Evolutionary conservation across 345 rosid genomes (phyloP).

Genomic region (Salix udensis): DNA sequence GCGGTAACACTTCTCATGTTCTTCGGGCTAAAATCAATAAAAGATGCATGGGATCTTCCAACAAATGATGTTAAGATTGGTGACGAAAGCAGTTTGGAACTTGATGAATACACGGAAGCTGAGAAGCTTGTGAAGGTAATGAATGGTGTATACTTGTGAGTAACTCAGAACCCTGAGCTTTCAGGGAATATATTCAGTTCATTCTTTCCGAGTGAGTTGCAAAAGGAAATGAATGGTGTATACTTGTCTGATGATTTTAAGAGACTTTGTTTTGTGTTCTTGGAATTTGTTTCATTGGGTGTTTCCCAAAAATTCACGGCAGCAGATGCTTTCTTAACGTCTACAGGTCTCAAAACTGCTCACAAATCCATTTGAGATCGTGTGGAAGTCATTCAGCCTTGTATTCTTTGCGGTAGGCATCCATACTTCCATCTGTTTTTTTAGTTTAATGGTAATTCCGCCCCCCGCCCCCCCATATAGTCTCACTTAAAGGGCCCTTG

Average conservation of each 20-base stretch:
- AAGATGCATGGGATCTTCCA: conserved; percentile 96
- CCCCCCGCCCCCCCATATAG: not conserved
- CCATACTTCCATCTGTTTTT: conserved; percentile 6
- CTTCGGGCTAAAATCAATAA: conserved; percentile 92
- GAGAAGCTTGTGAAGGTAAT: conserved; percentile 89
- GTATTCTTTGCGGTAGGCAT: conserved; percentile 88
- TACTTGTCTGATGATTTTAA: not conserved
- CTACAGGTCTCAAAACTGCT: conserved; percentile 66
- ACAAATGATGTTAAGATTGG: conserved; percentile 48
- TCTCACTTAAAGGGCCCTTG: not conserved
- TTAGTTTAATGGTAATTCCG: not conserved
- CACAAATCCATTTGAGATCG: conserved; percentile 79
- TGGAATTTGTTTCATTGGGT: not conserved
- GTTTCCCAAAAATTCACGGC: not conserved
- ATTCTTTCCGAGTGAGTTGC: not conserved
- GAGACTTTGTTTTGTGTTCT: conserved; percentile 1
- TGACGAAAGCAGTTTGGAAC: conserved; percentile 52
- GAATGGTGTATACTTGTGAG: not conserved
- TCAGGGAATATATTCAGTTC: not conserved
- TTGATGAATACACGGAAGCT: conserved; percentile 82
- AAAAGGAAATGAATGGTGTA: not conserved
- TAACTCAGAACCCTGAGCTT: not conserved
- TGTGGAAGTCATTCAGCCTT: conserved; percentile 96
- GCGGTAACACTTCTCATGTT: conserved; percentile 83
- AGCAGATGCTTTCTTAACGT: conserved; percentile 2